Base-by-base conservation (phyloP, 2,329 filamentous ascomycete genomes). In the Penicillium vulpinum region DNA sequence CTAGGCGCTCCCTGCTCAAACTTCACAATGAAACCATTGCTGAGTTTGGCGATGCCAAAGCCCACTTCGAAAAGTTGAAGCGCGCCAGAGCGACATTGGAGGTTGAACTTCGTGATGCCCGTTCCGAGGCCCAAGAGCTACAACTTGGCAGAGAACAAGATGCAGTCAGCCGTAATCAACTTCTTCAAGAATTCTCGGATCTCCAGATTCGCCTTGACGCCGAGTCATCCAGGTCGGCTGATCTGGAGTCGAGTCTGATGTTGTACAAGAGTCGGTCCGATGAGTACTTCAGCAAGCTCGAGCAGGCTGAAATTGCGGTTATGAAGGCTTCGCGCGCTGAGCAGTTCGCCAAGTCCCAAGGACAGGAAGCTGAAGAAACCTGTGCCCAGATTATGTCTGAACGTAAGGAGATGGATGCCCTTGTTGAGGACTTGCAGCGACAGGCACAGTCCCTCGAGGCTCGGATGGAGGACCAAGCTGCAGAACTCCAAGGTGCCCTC, bases 261-360 rank as follows among this genome's bases (percentile, higher is more conserved):
- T 78, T 97, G 60, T 99, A 97, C 81, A 97, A 96, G 82, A 87
- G 85, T 61, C 87, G 93, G 41, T 90, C 93, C 4, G 92, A 97
- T 70, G 93, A 97, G 72, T 97, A 99, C 75, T 99, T 97, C 77
- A 90, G 87, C 79, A 97, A 96, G 76, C 85, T 99, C 21, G 93
- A 99, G 74, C 93, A 97, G 71, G 94, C 94, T 16, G 93, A 99
- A 74, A 95, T 97, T 63, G 88, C 92, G 0, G 92, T 97, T 18
- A 84, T 99, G 62, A 97, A 97, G 74, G 93, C 93, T 16, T 88
- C 85, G 58, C 86, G 93, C 24, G 93, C 94, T 0, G 93, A 97
- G 75, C 91, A 96, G 67, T 97, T 97, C 72, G 93, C 93, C 55
- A 95, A 91, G 75, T 83, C 89, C 0, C 93, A 97, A 71, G 90